These are phyloP conservation scores for Ehretia macrophylla DNA, from an alignment of 257 asterid genomes.

Conservation along the genomic window DNA sequence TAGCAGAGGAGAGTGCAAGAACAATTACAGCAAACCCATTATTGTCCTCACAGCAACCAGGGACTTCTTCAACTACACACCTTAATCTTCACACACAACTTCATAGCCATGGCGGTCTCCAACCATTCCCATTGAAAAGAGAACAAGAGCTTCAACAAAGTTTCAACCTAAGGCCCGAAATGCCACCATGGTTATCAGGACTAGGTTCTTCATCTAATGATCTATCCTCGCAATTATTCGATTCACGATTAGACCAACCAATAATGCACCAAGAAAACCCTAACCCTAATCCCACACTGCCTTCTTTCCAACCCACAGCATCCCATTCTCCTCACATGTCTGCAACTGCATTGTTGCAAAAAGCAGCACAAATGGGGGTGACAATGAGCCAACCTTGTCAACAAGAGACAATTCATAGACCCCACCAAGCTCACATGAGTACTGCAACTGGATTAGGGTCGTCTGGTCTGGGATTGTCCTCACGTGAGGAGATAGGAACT, in stretches of 20 bases:
- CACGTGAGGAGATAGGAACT: conserved; percentile 1
- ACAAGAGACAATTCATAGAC: conserved; percentile 5
- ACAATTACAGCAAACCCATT: conserved; percentile 30
- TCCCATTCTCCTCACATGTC: conserved; percentile 41
- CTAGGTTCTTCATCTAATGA: not conserved
- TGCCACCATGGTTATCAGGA: conserved; percentile 50
- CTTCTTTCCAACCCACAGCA: not conserved
- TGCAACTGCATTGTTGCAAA: conserved; percentile 65
- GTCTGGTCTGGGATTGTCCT: not conserved
- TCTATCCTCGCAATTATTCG: conserved; percentile 10
- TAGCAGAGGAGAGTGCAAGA: conserved; percentile 66
- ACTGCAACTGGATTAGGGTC: conserved; percentile 3
- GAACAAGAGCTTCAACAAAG: conserved; percentile 32
- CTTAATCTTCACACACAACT: conserved; percentile 14
- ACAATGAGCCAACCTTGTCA: conserved; percentile 29
- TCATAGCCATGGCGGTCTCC: conserved; percentile 10
- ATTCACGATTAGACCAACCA: conserved; percentile 15
- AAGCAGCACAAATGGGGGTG: conserved; percentile 69
- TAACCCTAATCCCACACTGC: conserved; percentile 12
- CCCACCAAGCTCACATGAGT: conserved; percentile 46
- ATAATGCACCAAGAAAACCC: conserved; percentile 27
- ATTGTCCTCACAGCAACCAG: conserved; percentile 27
- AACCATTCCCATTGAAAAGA: conserved; percentile 34
- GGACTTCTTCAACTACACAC: conserved; percentile 21
- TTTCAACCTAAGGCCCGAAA: conserved; percentile 20